Base-by-base conservation (phyloP, 257 asterid genomes). In the Voacanga thouarsii region DNA sequence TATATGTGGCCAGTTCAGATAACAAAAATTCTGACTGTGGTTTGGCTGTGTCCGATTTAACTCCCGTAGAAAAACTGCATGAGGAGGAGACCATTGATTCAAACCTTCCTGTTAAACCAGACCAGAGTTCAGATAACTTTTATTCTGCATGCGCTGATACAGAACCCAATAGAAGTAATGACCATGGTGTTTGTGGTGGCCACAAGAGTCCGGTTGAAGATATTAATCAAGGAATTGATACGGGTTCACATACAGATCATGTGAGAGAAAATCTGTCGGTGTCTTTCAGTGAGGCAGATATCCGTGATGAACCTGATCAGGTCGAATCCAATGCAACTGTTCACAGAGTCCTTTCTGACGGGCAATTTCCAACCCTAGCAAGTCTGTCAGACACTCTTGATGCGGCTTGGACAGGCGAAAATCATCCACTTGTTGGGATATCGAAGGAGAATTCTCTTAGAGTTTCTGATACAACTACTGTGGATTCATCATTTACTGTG, bases 351-450 rank as follows among this genome's bases (percentile, higher is more conserved):
- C 89, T 90, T 69, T 87, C 97, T 16, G 93, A 87, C 57, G 96
- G 92, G 15, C 92, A 89, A 83, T 64, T 86, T 74, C 90, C 97
- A 55, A 84, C 81, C 77, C 50, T 81, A 45, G 72, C 77, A 55
- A 87, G 90, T 85, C 83, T 95, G 87, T 89, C 96, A 37, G 91
- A 89, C 74, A 88, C 97, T 70, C 91, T 91, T 68, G 96, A 95
- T 88, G 97, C 97, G 56, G 97, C 94, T 11, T 95, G 98, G 99
- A 93, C 92, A 16, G 96, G 99, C 50, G 91, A 91, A 90, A 90
- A 81, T 79, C 79, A 79, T 44, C 82, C 92, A 21, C 73, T 72
- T 78, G 43, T 37, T 33, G 86, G 81, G 63, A 75, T 82, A 73
- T 75, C 85, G 5, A 70, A 86, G 84, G 89, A 89, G 73, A 79